phyloP scores from a whole-genome alignment of 2,329 filamentous ascomycete species.

The Sarocladium strictum region DNA sequence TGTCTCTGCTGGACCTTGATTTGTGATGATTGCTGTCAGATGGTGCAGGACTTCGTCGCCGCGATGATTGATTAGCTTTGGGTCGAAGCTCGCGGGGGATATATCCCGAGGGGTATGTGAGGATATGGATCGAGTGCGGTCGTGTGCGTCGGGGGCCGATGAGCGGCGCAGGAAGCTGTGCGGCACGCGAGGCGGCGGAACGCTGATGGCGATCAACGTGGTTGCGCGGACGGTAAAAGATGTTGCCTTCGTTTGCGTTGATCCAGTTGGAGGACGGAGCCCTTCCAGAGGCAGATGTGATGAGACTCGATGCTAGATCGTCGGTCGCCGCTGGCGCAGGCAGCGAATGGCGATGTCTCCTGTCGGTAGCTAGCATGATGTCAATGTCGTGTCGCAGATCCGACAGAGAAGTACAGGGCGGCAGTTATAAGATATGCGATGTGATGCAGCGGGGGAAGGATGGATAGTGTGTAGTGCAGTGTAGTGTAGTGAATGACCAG shows the following conservation, averaged over 20 bases:
- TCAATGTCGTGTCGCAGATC: slow-evolving; percentile 2
- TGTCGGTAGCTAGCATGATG: slow-evolving; percentile 5
- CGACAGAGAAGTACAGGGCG: neutral
- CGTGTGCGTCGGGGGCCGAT: slow-evolving; percentile 33
- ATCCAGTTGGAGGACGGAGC: slow-evolving; percentile 15
- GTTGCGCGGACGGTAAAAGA: slow-evolving; percentile 23
- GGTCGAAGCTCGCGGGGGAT: slow-evolving; percentile 39
- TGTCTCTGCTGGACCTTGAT: slow-evolving; percentile 9
- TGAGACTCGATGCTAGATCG: neutral
- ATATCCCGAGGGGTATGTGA: slow-evolving; percentile 36
- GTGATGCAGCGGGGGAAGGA: neutral
- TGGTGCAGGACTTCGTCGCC: neutral
- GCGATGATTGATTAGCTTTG: slow-evolving; percentile 1
- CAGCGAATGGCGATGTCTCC: slow-evolving; percentile 6
- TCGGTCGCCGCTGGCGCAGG: neutral
- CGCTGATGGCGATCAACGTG: slow-evolving; percentile 3
- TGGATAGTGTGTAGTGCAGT: too few species aligned
- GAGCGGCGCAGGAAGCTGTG: slow-evolving; percentile 28
- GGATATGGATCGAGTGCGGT: slow-evolving; percentile 36
- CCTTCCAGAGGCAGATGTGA: neutral
- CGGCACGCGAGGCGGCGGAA: slow-evolving; percentile 10
- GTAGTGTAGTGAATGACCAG: neutral
- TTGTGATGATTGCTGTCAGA: slow-evolving; percentile 9
- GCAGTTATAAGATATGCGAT: neutral
- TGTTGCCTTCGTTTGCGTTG: slow-evolving; percentile 19